Conservation (phyloP, 129 eudicot species). For the Rutidosis leptorrhynchoides region DNA sequence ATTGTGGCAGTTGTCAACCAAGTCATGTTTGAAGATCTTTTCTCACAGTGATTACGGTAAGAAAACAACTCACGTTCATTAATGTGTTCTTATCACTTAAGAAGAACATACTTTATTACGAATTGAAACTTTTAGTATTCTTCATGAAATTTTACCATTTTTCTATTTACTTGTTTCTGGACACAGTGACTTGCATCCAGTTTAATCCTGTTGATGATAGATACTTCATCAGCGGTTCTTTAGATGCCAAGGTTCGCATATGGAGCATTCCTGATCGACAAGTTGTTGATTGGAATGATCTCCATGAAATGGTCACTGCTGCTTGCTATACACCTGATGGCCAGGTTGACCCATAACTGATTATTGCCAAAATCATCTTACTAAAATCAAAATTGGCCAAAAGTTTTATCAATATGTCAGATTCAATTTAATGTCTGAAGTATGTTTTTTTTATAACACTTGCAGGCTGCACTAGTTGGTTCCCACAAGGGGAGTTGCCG, state of each 20-base stretch:
- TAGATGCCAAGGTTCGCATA: constrained; percentile 93
- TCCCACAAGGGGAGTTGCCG: constrained; percentile 96
- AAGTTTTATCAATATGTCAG: constrained; percentile 14
- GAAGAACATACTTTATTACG: constrained; percentile 4
- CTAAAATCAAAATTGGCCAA: constrained; percentile 12
- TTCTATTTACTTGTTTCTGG: constrained; percentile 22
- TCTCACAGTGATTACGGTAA: constrained; percentile 99
- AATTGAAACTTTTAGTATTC: neutral
- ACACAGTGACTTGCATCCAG: constrained; percentile 96
- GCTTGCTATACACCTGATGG: constrained; percentile 99
- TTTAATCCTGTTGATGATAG: constrained; percentile 95
- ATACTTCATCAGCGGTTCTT: constrained; percentile 93
- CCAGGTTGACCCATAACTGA: constrained; percentile 59
- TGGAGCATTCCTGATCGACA: constrained; percentile 97
- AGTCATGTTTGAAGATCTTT: constrained; percentile 83
- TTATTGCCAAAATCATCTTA: constrained; percentile 17
- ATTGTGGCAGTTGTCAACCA: constrained; percentile 86
- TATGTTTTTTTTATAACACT: constrained; percentile 28
- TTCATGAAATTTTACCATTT: neutral
- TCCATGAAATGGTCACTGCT: constrained; percentile 99
- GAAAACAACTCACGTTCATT: constrained; percentile 7
- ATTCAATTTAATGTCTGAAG: constrained; percentile 20
- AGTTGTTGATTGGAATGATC: constrained; percentile 99
- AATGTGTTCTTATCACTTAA: constrained; percentile 2
- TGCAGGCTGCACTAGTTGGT: constrained; percentile 96